Conservation (phyloP, 2,329 filamentous ascomycete genomes). For the Penicillium sp. region DNA sequence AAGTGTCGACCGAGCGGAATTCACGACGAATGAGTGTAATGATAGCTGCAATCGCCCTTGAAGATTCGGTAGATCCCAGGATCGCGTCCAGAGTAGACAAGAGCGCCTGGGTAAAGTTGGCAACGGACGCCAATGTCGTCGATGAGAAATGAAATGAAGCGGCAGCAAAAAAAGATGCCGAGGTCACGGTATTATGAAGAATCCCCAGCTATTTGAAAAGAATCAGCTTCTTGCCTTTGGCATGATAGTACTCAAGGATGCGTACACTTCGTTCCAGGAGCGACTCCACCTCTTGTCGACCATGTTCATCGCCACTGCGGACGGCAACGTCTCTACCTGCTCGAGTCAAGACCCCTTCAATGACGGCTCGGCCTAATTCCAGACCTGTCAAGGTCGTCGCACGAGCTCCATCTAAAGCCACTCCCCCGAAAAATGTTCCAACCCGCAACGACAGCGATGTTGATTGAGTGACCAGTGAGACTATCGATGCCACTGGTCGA, state of each 20-base stretch:
- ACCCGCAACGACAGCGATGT: conserved; percentile 42
- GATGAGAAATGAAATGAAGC: conserved; percentile 43
- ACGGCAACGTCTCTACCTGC: conserved; percentile 41
- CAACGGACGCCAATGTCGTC: conserved; percentile 38
- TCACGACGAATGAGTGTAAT: conserved; percentile 43
- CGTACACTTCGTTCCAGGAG: conserved; percentile 43
- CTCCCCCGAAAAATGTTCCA: conserved; percentile 39
- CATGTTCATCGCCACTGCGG: conserved; percentile 44
- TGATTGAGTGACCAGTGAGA: conserved; percentile 42
- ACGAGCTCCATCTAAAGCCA: conserved; percentile 40
- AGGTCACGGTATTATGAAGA: conserved; percentile 42
- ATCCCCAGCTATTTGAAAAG: conserved; percentile 33
- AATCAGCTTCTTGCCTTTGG: conserved; percentile 4
- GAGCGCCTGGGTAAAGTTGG: conserved; percentile 40
- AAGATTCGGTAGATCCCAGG: conserved; percentile 45
- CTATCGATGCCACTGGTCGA: conserved; percentile 38
- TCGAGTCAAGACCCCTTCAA: conserved; percentile 41
- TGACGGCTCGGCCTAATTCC: conserved; percentile 40
- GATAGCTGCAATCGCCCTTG: conserved; percentile 44
- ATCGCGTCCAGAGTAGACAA: conserved; percentile 43
- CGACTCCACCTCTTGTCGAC: conserved; percentile 39
- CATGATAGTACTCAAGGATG: not conserved
- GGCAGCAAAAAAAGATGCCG: conserved; percentile 43
- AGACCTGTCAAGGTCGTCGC: conserved; percentile 41
- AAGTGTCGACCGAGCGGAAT: conserved; percentile 34